phyloP scores from a whole-genome alignment of 805 yeast genomes.

The Ogataea trehaloabstinens region DNA sequence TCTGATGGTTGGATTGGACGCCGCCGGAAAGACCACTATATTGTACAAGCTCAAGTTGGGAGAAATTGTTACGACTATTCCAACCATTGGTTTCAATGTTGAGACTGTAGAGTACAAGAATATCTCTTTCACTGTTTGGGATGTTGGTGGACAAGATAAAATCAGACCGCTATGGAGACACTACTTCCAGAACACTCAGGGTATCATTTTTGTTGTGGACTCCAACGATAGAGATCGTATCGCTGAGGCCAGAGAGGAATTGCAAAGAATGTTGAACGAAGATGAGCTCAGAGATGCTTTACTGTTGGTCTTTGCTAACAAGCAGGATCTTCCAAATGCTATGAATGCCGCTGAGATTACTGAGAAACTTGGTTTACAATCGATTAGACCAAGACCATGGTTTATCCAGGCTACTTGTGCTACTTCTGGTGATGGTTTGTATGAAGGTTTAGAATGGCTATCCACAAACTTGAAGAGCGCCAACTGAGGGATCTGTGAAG shows the following conservation, averaged over 20 bases:
- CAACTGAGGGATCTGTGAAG: conserved; percentile 25
- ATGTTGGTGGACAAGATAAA: conserved; percentile 99
- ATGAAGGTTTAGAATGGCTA: conserved; percentile 97
- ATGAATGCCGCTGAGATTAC: conserved; percentile 99
- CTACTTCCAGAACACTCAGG: conserved; percentile 98
- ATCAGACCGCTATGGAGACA: conserved; percentile 99
- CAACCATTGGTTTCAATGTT: conserved; percentile 96
- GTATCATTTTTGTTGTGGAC: conserved; percentile 96
- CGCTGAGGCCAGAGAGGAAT: conserved; percentile 95
- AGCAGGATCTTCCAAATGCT: conserved; percentile 98
- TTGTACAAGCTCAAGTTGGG: conserved; percentile 92
- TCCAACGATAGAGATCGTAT: conserved; percentile 98
- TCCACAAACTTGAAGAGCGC: conserved; percentile 83
- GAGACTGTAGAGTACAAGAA: conserved; percentile 97
- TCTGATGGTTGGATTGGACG: conserved; percentile 96
- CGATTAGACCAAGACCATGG: conserved; percentile 99
- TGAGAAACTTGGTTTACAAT: conserved; percentile 93
- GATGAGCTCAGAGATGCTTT: conserved; percentile 97
- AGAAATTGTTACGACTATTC: conserved; percentile 93
- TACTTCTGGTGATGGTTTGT: conserved; percentile 97
- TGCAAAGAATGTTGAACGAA: conserved; percentile 97
- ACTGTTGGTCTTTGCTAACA: conserved; percentile 93
- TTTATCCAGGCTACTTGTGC: conserved; percentile 99
- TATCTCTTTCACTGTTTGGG: conserved; percentile 97
- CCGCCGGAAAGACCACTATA: conserved; percentile 98